These are phyloP conservation scores for Striga asiatica DNA, from an alignment of 257 asterid species.

Conservation along the genomic window DNA sequence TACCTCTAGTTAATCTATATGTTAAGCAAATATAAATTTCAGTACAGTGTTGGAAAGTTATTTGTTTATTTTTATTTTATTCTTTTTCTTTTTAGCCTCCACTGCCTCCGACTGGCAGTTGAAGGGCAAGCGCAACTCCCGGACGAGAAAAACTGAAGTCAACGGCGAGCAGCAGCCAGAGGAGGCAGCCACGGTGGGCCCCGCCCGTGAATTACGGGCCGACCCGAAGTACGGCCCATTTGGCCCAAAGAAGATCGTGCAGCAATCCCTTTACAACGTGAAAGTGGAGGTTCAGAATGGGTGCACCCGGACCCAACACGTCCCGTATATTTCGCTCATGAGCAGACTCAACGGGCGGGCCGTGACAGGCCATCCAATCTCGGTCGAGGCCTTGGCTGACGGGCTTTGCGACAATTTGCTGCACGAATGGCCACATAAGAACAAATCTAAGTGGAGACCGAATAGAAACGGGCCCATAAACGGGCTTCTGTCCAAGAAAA, in stretches of 20 bases:
- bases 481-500: slow-evolving; percentile 48
- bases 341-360: slow-evolving; percentile 62
- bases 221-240: slow-evolving; percentile 24
- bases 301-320: slow-evolving; percentile 52
- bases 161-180: no score
- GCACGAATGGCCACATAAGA: slow-evolving; percentile 21
- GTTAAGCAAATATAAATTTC: no score
- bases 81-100: no score
- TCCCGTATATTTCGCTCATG: slow-evolving; percentile 68
- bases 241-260: slow-evolving; percentile 36
- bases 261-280: slow-evolving; percentile 64
- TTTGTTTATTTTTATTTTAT: no score
- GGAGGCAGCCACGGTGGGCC: slow-evolving; percentile 19
- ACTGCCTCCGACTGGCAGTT: slow-evolving; percentile 70
- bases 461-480: slow-evolving; percentile 31
- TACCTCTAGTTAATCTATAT: no score
- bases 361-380: slow-evolving; percentile 72
- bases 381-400: slow-evolving; percentile 49
- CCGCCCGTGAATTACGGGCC: slow-evolving; percentile 27
- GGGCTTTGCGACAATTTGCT: slow-evolving; percentile 16
- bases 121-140: slow-evolving; percentile 74
- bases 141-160: slow-evolving; percentile 42
- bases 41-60: no score
- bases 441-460: slow-evolving; percentile 13
- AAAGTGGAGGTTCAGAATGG: slow-evolving; percentile 48